Evolutionary conservation across 306 rosid species (phyloP).

Genomic region (Rubus parviflorus): DNA sequence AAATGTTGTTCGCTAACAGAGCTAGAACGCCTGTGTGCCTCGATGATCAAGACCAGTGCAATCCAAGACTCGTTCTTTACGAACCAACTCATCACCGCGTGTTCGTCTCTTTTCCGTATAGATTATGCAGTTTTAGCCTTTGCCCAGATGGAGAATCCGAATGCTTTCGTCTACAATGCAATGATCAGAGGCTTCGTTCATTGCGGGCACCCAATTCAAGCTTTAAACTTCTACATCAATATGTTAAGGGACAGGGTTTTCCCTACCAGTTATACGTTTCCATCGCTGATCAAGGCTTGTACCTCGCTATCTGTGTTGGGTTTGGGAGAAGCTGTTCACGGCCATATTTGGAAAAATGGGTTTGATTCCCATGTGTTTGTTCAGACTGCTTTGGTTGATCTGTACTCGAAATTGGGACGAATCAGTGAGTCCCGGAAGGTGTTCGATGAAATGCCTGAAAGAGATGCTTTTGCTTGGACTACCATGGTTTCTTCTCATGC

Average conservation of each 20-base stretch:
- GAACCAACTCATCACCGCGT: constrained; percentile 37
- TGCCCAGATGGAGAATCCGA: constrained; percentile 47
- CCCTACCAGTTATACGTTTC: constrained; percentile 71
- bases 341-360: constrained; percentile 68
- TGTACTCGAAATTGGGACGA: constrained; percentile 46
- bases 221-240: constrained; percentile 41
- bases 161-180: constrained; percentile 64
- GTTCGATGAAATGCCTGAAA: constrained; percentile 66
- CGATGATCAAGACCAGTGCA: constrained; percentile 54
- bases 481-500: constrained; percentile 52
- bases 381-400: constrained; percentile 68
- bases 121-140: constrained; percentile 48
- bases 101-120: constrained; percentile 14
- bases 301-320: constrained; percentile 30
- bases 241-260: constrained; percentile 44
- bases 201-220: constrained; percentile 37
- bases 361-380: constrained; percentile 57
- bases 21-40: constrained; percentile 53
- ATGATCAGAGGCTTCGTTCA: constrained; percentile 57
- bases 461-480: constrained; percentile 78
- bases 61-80: constrained; percentile 42
- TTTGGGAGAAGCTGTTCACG: constrained; percentile 53
- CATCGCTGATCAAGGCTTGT: constrained; percentile 64
- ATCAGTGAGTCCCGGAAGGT: constrained; percentile 39
- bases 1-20: constrained; percentile 32